Evolutionary conservation across 2,329 filamentous ascomycete genomes (phyloP).

Genomic region (Aureobasidium subglaciale): DNA sequence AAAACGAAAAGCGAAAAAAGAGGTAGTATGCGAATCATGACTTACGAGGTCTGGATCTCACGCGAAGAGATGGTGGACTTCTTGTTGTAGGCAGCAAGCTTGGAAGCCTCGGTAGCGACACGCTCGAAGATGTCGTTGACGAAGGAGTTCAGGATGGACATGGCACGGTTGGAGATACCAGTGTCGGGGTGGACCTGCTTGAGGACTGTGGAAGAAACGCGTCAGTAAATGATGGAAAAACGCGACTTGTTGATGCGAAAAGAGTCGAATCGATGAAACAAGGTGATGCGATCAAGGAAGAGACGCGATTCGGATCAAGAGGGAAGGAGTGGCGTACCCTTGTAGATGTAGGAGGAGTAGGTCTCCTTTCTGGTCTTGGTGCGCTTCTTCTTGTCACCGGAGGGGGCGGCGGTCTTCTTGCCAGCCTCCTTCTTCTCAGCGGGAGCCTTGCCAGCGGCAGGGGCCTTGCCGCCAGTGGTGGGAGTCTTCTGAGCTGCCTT

Average conservation of each 20-base stretch:
- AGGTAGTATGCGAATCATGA: conserved; percentile 19
- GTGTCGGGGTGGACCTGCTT: conserved; percentile 99
- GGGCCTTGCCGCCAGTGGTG: conserved; percentile 85
- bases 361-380: conserved; percentile 99
- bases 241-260: conserved; percentile 13
- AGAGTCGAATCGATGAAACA: conserved; percentile 10
- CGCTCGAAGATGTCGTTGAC: conserved; percentile 99
- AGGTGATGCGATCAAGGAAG: conserved; percentile 20
- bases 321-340: conserved; percentile 55
- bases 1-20: not conserved
- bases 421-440: conserved; percentile 99
- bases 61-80: conserved; percentile 99
- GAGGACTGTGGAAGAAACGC: conserved; percentile 57
- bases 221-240: conserved; percentile 27
- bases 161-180: conserved; percentile 99
- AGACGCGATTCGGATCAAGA: conserved; percentile 12
- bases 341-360: conserved; percentile 99
- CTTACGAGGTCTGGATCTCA: conserved; percentile 88
- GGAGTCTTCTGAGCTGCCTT: conserved; percentile 99
- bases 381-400: conserved; percentile 99
- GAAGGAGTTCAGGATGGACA: conserved; percentile 99
- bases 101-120: conserved; percentile 95
- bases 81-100: conserved; percentile 99
- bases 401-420: conserved; percentile 93
- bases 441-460: conserved; percentile 63